Evolutionary conservation across 1,284 basidiomycete species (phyloP).

Genomic region (Rugosomyces carneus): DNA sequence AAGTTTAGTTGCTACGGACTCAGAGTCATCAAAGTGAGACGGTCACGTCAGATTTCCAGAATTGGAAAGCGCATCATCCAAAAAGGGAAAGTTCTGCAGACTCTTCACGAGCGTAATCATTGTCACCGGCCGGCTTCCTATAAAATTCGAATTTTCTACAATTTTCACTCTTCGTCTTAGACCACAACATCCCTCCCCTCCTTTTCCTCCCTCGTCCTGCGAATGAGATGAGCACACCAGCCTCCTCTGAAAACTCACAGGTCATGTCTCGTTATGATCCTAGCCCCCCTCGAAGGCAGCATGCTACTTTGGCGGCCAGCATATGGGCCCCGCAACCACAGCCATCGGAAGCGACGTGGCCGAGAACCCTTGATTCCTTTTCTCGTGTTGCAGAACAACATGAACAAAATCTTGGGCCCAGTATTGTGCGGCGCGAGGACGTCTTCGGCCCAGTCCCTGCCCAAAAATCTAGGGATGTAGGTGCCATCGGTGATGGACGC

Average conservation of each 20-base stretch:
- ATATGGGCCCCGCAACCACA: conserved; percentile 78
- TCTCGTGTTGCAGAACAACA: conserved; percentile 43
- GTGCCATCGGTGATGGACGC: conserved; percentile 71
- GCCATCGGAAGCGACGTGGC: conserved; percentile 58
- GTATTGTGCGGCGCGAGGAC: conserved; percentile 42
- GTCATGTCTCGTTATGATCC: conserved; percentile 26
- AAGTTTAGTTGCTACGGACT: not conserved
- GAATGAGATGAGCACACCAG: conserved; percentile 15
- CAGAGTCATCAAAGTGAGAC: too few relatives aligned
- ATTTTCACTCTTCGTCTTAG: conserved; percentile 24
- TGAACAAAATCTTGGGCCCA: conserved; percentile 15
- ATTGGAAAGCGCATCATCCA: not conserved
- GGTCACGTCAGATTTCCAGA: not conserved
- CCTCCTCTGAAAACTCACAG: conserved; percentile 26
- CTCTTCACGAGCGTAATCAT: not conserved
- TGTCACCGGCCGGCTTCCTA: not conserved
- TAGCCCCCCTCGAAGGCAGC: conserved; percentile 23
- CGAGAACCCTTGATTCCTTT: conserved; percentile 54
- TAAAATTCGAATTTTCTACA: conserved; percentile 1
- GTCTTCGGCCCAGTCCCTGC: conserved; percentile 51
- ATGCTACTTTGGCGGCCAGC: conserved; percentile 37
- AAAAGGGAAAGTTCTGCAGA: conserved; percentile 2
- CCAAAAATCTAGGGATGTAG: conserved; percentile 41
- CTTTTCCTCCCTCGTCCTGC: not conserved
- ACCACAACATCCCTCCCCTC: conserved; percentile 23